A percentile compares a stretch with the other conserved stretches of the same genome.
Evolutionary conservation across 768 basidiomycete genomes (phyloP).

Genomic region (Lactifluus subvellereus): DNA sequence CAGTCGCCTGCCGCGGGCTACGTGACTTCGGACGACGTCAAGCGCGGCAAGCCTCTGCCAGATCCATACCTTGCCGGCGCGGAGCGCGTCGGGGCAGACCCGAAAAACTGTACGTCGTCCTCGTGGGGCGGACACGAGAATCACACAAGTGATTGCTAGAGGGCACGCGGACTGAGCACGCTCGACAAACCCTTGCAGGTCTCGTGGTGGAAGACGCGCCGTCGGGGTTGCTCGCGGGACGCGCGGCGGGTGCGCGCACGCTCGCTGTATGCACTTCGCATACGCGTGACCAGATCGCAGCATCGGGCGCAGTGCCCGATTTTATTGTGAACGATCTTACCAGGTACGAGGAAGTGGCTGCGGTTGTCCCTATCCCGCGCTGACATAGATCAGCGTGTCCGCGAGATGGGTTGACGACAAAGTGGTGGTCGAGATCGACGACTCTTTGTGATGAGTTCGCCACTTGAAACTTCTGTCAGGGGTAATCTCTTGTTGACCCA

Average conservation of each 20-base stretch:
- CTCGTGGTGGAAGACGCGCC: constrained; percentile 90
- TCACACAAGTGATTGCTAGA: too few relatives aligned
- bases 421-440: constrained; percentile 43
- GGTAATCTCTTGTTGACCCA: not conserved
- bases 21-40: constrained; percentile 69
- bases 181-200: constrained; percentile 37
- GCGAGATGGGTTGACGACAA: constrained; percentile 41
- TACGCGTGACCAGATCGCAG: constrained; percentile 44
- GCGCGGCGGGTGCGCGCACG: constrained; percentile 66
- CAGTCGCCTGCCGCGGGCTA: constrained; percentile 53
- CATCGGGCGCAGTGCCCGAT: constrained; percentile 51
- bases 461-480: not conserved
- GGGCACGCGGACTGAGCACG: not conserved
- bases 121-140: not conserved
- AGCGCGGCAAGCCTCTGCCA: constrained; percentile 79
- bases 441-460: constrained; percentile 24
- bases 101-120: constrained; percentile 49
- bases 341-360: constrained; percentile 39
- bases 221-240: constrained; percentile 70
- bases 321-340: constrained; percentile 66
- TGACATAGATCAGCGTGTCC: constrained; percentile 36
- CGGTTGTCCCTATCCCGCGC: not conserved
- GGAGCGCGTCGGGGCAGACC: constrained; percentile 45
- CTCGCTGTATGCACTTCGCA: constrained; percentile 86
- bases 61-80: constrained; percentile 84